These are phyloP conservation scores for Cladosporium cucumerinum DNA, from an alignment of 2,329 filamentous ascomycete species.

Conservation along the genomic window DNA sequence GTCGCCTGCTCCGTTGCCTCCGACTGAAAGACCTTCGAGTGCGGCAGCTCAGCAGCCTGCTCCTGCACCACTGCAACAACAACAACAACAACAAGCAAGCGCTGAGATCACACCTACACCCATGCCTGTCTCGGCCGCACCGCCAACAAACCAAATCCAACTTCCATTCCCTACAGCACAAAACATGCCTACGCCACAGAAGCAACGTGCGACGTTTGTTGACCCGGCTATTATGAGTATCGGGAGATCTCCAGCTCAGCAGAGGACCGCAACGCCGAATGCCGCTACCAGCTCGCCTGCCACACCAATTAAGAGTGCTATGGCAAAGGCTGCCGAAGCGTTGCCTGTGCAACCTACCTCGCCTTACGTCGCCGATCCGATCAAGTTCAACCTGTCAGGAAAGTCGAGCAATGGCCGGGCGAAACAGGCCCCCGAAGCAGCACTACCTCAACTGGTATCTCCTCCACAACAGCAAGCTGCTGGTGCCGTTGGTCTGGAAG, in stretches of 20 bases:
- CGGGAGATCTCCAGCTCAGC: slow-evolving; percentile 35
- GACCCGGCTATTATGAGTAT: slow-evolving; percentile 81
- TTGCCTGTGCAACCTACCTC: slow-evolving; percentile 35
- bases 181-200: slow-evolving; percentile 29
- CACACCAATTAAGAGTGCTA: slow-evolving; percentile 40
- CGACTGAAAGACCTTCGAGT: neutral
- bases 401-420: neutral
- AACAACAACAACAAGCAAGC: neutral
- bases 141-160: slow-evolving; percentile 4
- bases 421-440: neutral
- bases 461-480: neutral
- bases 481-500: neutral
- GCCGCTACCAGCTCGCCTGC: slow-evolving; percentile 35
- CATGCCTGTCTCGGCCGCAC: neutral
- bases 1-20: neutral
- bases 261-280: slow-evolving; percentile 21
- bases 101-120: neutral
- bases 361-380: slow-evolving; percentile 36
- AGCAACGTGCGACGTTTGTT: slow-evolving; percentile 54
- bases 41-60: slow-evolving; percentile 13
- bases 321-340: slow-evolving; percentile 34
- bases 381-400: slow-evolving; percentile 15
- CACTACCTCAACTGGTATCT: neutral
- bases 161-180: slow-evolving; percentile 14
- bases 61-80: neutral